These are phyloP conservation scores for Setaria italica DNA, from an alignment of 202 grass and related monocot species.

Conservation along the genomic window DNA sequence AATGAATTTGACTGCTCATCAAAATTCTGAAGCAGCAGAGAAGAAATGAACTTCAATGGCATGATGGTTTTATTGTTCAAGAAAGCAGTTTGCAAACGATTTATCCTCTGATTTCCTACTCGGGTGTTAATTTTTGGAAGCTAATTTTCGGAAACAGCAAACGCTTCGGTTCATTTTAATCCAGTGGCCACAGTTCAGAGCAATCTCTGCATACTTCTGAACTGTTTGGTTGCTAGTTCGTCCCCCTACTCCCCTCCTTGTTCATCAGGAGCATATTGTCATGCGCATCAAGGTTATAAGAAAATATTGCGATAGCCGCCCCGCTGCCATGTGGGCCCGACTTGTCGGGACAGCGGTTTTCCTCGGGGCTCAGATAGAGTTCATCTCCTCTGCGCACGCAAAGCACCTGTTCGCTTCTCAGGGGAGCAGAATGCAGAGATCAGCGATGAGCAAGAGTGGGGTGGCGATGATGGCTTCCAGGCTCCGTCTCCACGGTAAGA, in stretches of 20 bases:
- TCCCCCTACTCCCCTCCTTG: too few species aligned
- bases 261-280: too few species aligned
- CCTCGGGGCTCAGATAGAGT: neutral
- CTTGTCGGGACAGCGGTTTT: neutral
- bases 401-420: neutral
- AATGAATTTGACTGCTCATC: too few species aligned
- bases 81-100: neutral
- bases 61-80: neutral
- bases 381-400: neutral
- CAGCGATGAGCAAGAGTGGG: neutral
- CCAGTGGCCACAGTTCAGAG: neutral
- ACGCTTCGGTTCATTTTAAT: neutral
- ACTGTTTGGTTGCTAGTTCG: too few species aligned
- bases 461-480: constrained; percentile 44
- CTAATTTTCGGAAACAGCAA: neutral
- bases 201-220: neutral
- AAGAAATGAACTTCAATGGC: neutral
- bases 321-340: neutral
- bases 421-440: neutral
- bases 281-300: neutral
- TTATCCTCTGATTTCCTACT: neutral
- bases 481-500: constrained; percentile 43
- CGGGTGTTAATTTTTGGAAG: too few species aligned
- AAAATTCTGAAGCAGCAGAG: neutral
- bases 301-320: neutral